Conservation (phyloP, 2,329 filamentous ascomycete species). For the Stylonectria norvegica region DNA sequence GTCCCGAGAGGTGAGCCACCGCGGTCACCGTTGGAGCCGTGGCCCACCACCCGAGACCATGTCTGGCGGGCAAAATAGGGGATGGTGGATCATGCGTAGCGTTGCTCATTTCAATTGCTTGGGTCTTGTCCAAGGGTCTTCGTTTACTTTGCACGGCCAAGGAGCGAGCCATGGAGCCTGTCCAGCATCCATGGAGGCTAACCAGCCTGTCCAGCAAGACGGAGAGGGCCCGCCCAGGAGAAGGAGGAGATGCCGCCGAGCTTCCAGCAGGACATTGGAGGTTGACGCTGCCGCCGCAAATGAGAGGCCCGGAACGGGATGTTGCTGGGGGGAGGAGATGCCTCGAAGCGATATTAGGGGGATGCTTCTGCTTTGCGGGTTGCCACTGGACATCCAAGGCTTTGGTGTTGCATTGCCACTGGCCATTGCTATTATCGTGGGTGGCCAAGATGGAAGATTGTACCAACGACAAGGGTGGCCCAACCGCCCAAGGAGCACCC, state of each 20-base stretch:
- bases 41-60: slow-evolving; percentile 17
- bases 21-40: slow-evolving; percentile 25
- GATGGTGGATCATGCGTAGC: slow-evolving; percentile 23
- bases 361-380: slow-evolving; percentile 1
- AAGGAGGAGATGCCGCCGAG: slow-evolving; percentile 5
- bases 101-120: slow-evolving; percentile 27
- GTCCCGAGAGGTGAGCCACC: slow-evolving; percentile 22
- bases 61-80: slow-evolving; percentile 23
- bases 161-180: too few species aligned
- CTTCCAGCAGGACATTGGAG: too few species aligned
- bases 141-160: too few species aligned
- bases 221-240: too few species aligned
- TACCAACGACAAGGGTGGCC: too few species aligned
- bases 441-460: too few species aligned
- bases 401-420: too few species aligned
- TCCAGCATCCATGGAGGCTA: too few species aligned
- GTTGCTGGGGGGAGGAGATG: slow-evolving; percentile 7
- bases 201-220: too few species aligned
- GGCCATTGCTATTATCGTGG: too few species aligned
- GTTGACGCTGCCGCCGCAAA: too few species aligned
- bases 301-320: slow-evolving; percentile 14
- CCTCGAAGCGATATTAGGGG: slow-evolving; percentile 25
- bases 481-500: too few species aligned
- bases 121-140: background rate
- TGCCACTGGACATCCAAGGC: background rate